Evolutionary conservation across 495 filamentous ascomycete species (phyloP), one percentile per base, ranked within the genome.

Genomic region (Penicillium desertorum): DNA sequence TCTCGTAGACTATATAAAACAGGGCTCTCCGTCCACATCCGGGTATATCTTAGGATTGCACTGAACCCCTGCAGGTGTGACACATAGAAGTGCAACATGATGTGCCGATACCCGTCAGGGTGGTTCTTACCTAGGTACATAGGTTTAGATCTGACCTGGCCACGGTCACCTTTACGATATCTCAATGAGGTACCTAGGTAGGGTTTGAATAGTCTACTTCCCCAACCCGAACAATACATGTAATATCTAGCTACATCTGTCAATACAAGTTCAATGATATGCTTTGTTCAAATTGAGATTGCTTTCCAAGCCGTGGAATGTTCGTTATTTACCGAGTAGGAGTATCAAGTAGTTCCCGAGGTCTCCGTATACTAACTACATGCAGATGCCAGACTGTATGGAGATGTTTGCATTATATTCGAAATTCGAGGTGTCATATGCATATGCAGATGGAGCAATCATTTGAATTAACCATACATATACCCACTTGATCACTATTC

Each of bases 281-380:
- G 27, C 30, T 19, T 45, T 5, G 2, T 45, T 23, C 22, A 22
- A 16, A 4, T 8, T 41, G 1, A 41, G 36, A 51, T 42, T 16
- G 22, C 48, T 41, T 51, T 42, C 22, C 36, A 41, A 25, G 12
- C 36, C 10, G 23, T 42, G 23, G 49, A 51, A 51, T 51, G 49
- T 51, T 37, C 36, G 45, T 4, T 48, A 17, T 30, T 1, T 48
- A 12, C 16, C 9, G 45, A 22, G 36, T 36, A 36, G 9, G 30
- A 32, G 7, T 48, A 5, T 16, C 16, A 29, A 32, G 16, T 36
- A 36, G 12, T n/a, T 37, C 20, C 20, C 20, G 20, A 22, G 20
- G 20, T 22, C 36, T 37, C 16, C 36, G 36, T 16, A 37, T 37
- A 3, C 16, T 10, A 32, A 10, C 7, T 30, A 25, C 23, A 25